Evolutionary conservation across 208 protist species (phyloP), one percentile per base, ranked within the genome.

Genomic region (Leishmania aethiopica): DNA sequence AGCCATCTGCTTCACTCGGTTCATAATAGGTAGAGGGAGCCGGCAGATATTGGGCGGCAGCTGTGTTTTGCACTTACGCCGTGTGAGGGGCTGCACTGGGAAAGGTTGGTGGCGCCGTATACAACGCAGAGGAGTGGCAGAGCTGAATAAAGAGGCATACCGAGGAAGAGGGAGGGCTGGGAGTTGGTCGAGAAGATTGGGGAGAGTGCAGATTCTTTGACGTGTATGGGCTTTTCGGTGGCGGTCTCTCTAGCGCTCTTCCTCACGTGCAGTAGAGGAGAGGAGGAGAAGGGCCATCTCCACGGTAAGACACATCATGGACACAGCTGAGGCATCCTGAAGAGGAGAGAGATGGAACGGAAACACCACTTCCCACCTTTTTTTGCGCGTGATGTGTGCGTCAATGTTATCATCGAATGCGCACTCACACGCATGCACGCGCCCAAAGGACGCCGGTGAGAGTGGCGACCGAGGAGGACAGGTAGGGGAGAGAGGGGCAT

Each of bases 351-450:
- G 1, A 53, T 49, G 11, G 35, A 71, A 17, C 19, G n/a, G 4
- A 35, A 71, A 25, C 11, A 49, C 37, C 0, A 53, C 42, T 53
- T 42, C n/a, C 19, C 8, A 19, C 42, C 7, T 73, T 6, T 51
- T 51, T 1, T 42, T 7, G 42, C 10, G 11, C 25, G 19, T 8
- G 40, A 25, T 51, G 69, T 53, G 69, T 53, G 69, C 42, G 19
- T 42, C 42, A 32, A 51, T 49, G 22, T 1, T 53, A 51, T 49
- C 28, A 22, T 53, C 49, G 66, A 47, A 60, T 40, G 19, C 59
- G 62, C 11, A 74, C 70, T 53, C 77, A 60, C 70, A 37, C 82
- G 42, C 69, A 69, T 70, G 49, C 66, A 77, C 55, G 74, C 67
- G 62, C 42, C 45, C 15, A 79, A 22, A 57, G 1, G 28, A 59